Conservation (phyloP, 805 yeast genomes). For the Komagataella mondaviorum region DNA sequence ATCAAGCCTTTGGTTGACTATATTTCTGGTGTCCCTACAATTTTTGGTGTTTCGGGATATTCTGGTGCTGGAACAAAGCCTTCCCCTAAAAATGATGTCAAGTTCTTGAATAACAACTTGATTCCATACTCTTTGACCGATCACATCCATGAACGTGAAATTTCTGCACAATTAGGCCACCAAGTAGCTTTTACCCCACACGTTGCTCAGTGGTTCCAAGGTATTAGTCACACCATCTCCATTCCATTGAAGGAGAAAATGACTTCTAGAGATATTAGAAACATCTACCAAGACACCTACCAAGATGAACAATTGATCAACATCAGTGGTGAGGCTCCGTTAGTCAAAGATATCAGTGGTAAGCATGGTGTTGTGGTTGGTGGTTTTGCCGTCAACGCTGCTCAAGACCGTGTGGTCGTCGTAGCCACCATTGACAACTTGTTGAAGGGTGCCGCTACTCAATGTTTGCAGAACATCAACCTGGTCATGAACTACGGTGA, state of each 20-base stretch:
- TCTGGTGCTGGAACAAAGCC: constrained; percentile 99
- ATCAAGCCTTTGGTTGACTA: constrained; percentile 74
- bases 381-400: constrained; percentile 86
- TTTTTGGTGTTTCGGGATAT: constrained; percentile 95
- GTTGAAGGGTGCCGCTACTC: constrained; percentile 97
- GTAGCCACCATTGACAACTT: constrained; percentile 94
- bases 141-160: constrained; percentile 93
- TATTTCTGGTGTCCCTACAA: constrained; percentile 60
- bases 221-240: constrained; percentile 83
- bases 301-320: constrained; percentile 77
- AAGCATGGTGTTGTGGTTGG: constrained; percentile 94
- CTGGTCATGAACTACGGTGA: constrained; percentile 83
- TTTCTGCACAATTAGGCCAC: constrained; percentile 64
- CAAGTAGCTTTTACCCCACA: constrained; percentile 90
- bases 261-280: constrained; percentile 71
- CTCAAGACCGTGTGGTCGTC: constrained; percentile 80
- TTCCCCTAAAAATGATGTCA: constrained; percentile 83
- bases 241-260: constrained; percentile 70
- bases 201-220: constrained; percentile 99
- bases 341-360: constrained; percentile 82
- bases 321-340: constrained; percentile 84
- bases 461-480: constrained; percentile 93
- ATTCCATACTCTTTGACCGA: constrained; percentile 94
- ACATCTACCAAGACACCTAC: constrained; percentile 78
- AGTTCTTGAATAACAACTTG: constrained; percentile 63